Evolutionary conservation across 176 grass and related monocot genomes (phyloP).

Genomic region (Paspalum vaginatum): DNA sequence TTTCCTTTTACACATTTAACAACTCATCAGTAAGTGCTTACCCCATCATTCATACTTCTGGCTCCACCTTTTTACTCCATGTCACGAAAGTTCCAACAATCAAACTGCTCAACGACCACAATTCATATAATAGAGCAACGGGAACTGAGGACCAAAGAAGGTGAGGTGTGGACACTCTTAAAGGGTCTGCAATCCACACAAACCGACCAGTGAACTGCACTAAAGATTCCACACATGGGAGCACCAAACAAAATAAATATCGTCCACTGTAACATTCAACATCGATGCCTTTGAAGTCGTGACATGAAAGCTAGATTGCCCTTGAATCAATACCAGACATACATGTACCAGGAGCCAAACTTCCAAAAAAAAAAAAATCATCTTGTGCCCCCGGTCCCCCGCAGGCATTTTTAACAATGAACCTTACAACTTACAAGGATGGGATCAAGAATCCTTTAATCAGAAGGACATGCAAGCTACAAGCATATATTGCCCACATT

Average conservation of each 20-base stretch:
- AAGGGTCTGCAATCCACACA: neutral
- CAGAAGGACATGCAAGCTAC: too few species aligned
- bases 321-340: neutral
- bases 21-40: too few species aligned
- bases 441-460: too few species aligned
- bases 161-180: neutral
- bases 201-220: neutral
- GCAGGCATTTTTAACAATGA: too few species aligned
- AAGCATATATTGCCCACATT: too few species aligned
- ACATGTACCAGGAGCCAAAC: neutral
- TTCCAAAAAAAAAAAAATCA: too few species aligned
- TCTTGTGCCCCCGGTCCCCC: too few species aligned
- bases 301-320: too few species aligned
- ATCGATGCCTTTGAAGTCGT: too few species aligned
- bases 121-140: neutral
- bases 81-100: neutral
- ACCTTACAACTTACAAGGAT: too few species aligned
- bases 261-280: too few species aligned
- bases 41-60: neutral
- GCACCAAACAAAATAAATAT: neutral
- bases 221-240: neutral
- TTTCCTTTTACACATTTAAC: too few species aligned
- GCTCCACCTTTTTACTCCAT: neutral
- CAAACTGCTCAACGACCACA: neutral
- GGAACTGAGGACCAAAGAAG: neutral